Base-by-base conservation (phyloP, 768 basidiomycete species). In the Dictyophora rubrovolvata region DNA sequence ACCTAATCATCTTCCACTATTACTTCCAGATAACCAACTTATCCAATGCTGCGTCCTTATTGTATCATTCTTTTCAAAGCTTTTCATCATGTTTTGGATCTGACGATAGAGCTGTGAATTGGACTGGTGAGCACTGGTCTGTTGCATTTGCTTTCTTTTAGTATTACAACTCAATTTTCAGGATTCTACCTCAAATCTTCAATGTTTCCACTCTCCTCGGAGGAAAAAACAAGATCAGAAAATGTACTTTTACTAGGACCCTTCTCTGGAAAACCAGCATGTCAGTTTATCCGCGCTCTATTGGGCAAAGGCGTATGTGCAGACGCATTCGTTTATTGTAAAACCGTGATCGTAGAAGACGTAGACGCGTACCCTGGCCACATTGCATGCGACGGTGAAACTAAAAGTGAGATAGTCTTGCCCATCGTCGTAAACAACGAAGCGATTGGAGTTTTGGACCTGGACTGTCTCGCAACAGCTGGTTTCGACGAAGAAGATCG, bases 231-330 rank as follows among this genome's bases (percentile, higher is more conserved):
- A 57, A 63, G 53, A 49, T 64, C 55, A 65, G 68, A 55, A 48
- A 61, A 59, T 36, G 68, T 72, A 6, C 71, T 94, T 9, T 72
- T 91, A 48, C 74, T 93, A 6, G 92, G 86, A 0, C 92, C 93
- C 0, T 96, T 94, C 72, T 86, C 84, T 64, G 93, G 93, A 55
- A 88, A 87, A 64, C 94, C 93, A 1, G 94, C 94, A 0, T 97
- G 94, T 69, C 87, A 90, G 65, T 83, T 79, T 64, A 93, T 96
- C 69, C 74, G 79, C 59, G 75, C 81, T 47, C 66, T 74, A 5
- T 76, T 74, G 0, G 81, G 78, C 11, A 75, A 75, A 10, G 92
- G 93, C 28, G 93, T 96, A 11, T 96, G 93, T 69, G 89, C 91
- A 6, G 85, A 84, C 53, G 85, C 86, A 1, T 95, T 82, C 69